Conservation (phyloP, 2,329 filamentous ascomycete genomes). For the Hansfordia pulvinata region DNA sequence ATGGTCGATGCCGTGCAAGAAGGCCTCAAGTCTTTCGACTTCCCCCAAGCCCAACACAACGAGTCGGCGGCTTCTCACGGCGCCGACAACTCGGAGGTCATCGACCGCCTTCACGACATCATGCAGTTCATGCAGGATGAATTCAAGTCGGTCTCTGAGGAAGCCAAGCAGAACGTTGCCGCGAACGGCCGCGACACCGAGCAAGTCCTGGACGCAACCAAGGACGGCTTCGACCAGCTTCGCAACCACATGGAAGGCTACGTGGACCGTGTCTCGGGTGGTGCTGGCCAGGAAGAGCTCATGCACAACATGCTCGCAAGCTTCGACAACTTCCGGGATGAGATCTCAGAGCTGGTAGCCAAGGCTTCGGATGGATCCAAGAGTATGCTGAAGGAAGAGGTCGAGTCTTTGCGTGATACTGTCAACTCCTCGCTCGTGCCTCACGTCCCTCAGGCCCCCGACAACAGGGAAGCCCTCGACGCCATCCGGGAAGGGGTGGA, state of each 20-base stretch:
- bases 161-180: constrained; percentile 64
- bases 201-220: constrained; percentile 76
- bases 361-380: constrained; percentile 35
- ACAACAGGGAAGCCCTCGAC: constrained; percentile 55
- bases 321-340: constrained; percentile 52
- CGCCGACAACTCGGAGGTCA: constrained; percentile 32
- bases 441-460: constrained; percentile 26
- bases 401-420: constrained; percentile 68
- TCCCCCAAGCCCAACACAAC: constrained; percentile 14
- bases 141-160: constrained; percentile 45
- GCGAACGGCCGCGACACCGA: constrained; percentile 73
- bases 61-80: constrained; percentile 25
- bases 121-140: constrained; percentile 44
- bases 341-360: constrained; percentile 49
- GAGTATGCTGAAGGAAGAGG: constrained; percentile 66
- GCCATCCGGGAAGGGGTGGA: constrained; percentile 61
- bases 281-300: constrained; percentile 63
- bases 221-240: constrained; percentile 73
- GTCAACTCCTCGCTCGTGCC: constrained; percentile 58
- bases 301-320: constrained; percentile 53
- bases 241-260: constrained; percentile 71
- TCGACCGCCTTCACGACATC: constrained; percentile 50
- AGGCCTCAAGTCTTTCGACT: constrained; percentile 32
- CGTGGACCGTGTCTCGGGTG: constrained; percentile 57
- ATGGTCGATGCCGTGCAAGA: constrained; percentile 51